Base-by-base conservation (phyloP, 1,139 yeast species). In the Candida neerlandica region DNA sequence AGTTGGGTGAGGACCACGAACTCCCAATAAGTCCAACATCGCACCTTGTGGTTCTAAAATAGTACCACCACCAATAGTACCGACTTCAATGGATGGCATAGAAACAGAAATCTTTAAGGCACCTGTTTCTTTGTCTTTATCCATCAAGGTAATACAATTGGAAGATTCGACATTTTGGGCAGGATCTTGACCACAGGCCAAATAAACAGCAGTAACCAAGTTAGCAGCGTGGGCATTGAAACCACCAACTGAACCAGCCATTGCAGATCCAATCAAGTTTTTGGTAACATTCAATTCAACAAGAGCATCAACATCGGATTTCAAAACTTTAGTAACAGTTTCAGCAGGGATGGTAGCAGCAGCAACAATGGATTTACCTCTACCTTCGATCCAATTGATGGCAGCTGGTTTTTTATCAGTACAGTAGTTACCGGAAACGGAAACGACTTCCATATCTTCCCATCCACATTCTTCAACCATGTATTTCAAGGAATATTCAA, bases 21-120 rank as follows among this genome's bases (percentile, higher is more conserved):
- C 96, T 37, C 98, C 98, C 55, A 95, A 78, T 59, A 95, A 75
- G 61, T 95, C 98, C 55, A 95, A 79, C 96, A 95, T 89, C 29
- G 99, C 90, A 44, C 92, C 89, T 74, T 95, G 99, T 34, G 99
- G 97, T 64, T 89, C 98, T 60, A 95, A 80, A 55, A 95, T 89
- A 9, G 99, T 95, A 65, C 99, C 99, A 54, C 99, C 99, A 54
- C 99, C 99, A 69, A 95, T 92, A 3, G 99, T 94, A 55, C 99
- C 99, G 43, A 94, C 99, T 73, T 95, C 99, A 59, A 95, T 91
- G 26, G 96, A 90, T 27, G 99, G 99, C 99, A 95, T 95, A 5
- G 97, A 89, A 18, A 94, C 99, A 3, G 97, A 89, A 47, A 95
- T 87, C 57, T 82, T 86, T 62, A 95, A 80, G 64, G 91, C 92